Percentiles rank a stretch among this genome's conserved stretches.
These are phyloP conservation scores for Malus hybrid DNA, from an alignment of 331 rosid species.

Conservation along the genomic window DNA sequence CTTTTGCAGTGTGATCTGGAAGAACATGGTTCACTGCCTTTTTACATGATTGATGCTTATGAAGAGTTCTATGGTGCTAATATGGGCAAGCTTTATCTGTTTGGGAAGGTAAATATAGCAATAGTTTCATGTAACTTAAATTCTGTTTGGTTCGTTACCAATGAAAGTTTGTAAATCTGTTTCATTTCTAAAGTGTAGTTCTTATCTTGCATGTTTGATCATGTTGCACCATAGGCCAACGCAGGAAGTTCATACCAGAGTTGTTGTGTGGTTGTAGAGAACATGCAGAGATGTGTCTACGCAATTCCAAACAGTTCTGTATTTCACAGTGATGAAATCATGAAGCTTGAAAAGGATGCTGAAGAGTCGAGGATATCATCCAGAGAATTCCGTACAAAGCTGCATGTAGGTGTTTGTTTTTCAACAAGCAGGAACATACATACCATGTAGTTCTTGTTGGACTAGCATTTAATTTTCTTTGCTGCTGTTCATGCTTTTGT, in stretches of 20 bases:
- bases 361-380: constrained; percentile 54
- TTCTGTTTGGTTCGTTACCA: neutral
- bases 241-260: constrained; percentile 67
- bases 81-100: constrained; percentile 67
- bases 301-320: constrained; percentile 60
- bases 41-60: constrained; percentile 72
- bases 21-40: constrained; percentile 59
- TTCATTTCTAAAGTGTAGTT: neutral
- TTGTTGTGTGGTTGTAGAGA: constrained; percentile 85
- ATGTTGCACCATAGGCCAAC: constrained; percentile 47
- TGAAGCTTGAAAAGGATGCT: constrained; percentile 54
- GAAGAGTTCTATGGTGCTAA: constrained; percentile 80
- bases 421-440: neutral
- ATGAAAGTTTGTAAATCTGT: neutral
- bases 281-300: constrained; percentile 76
- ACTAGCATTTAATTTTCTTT: constrained; percentile 7
- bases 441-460: neutral
- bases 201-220: constrained; percentile 6
- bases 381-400: constrained; percentile 45
- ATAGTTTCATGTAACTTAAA: neutral
- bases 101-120: constrained; percentile 66
- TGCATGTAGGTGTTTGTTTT: constrained; percentile 45
- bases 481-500: constrained; percentile 10
- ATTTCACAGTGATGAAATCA: constrained; percentile 46
- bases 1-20: constrained; percentile 41